These are phyloP conservation scores for Peronospora belbahrii DNA, from an alignment of 352 stramenopile species.

Conservation along the genomic window DNA sequence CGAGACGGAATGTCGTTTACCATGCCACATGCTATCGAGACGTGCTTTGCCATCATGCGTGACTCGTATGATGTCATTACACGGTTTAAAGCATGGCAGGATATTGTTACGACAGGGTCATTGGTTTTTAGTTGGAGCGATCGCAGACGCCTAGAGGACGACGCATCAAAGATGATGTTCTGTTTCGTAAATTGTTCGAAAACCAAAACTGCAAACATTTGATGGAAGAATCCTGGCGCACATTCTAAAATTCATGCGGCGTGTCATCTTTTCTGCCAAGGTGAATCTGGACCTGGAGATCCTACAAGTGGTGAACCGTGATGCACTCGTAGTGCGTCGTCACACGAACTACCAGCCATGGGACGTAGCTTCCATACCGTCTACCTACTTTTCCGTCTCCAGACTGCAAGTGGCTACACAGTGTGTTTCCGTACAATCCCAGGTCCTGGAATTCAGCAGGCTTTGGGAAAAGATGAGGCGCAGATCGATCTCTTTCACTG, in stretches of 20 bases:
- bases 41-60: conserved; percentile 47
- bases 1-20: no score
- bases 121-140: conserved; percentile 56
- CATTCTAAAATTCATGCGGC: conserved; percentile 30
- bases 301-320: conserved; percentile 41
- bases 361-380: conserved; percentile 54
- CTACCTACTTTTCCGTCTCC: conserved; percentile 58
- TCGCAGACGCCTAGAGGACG: conserved; percentile 35
- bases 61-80: conserved; percentile 46
- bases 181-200: conserved; percentile 49
- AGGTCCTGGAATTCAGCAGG: conserved; percentile 35
- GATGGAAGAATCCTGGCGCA: conserved; percentile 43
- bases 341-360: conserved; percentile 49
- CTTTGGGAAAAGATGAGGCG: conserved; percentile 37
- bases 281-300: conserved; percentile 40
- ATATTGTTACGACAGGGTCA: conserved; percentile 43
- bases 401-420: conserved; percentile 42
- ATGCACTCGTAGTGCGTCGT: conserved; percentile 46
- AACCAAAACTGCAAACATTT: conserved; percentile 26
- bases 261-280: conserved; percentile 39
- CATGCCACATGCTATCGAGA: conserved; percentile 14
- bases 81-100: conserved; percentile 34
- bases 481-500: conserved; percentile 59
- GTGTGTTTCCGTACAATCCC: conserved; percentile 65
- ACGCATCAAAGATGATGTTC: conserved; percentile 45